Percentiles rank a stretch among this genome's conserved stretches.
Conservation (phyloP, 768 basidiomycete genomes). For the Xanthoconium purpureum region DNA sequence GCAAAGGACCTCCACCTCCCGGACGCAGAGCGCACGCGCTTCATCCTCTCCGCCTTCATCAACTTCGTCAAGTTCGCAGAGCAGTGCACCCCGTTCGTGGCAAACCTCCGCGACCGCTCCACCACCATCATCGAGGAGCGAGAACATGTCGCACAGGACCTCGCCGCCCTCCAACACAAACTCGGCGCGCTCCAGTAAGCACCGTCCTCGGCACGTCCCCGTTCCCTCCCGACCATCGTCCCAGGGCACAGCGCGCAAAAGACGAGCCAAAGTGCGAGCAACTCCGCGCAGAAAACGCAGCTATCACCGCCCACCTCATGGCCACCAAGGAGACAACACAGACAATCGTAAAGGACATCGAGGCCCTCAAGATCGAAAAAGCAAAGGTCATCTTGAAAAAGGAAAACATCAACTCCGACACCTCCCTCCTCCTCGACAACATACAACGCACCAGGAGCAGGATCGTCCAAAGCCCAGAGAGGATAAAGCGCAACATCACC, state of each 20-base stretch:
- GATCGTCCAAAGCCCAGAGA: constrained; percentile 89
- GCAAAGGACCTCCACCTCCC: constrained; percentile 72
- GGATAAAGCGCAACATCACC: constrained; percentile 78
- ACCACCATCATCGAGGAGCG: constrained; percentile 57
- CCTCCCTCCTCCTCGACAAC: constrained; percentile 54
- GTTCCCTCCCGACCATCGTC: not conserved
- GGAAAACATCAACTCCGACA: constrained; percentile 63
- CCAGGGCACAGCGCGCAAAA: constrained; percentile 59
- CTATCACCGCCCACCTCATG: constrained; percentile 62
- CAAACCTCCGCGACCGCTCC: constrained; percentile 59
- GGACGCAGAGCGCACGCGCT: constrained; percentile 68
- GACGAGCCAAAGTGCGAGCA: constrained; percentile 68
- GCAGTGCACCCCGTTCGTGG: constrained; percentile 62
- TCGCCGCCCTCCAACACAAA: constrained; percentile 48
- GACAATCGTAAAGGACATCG: constrained; percentile 59
- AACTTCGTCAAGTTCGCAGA: constrained; percentile 91
- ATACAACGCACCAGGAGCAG: constrained; percentile 65
- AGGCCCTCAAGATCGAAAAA: constrained; percentile 71
- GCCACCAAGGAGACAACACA: constrained; percentile 65
- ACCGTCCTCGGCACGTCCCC: not conserved
- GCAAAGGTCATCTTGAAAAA: constrained; percentile 59
- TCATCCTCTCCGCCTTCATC: constrained; percentile 82
- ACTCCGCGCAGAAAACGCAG: constrained; percentile 56
- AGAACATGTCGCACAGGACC: constrained; percentile 50
- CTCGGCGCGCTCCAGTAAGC: constrained; percentile 57